phyloP scores from a whole-genome alignment of 345 rosid species.

The Physaria fendleri region DNA sequence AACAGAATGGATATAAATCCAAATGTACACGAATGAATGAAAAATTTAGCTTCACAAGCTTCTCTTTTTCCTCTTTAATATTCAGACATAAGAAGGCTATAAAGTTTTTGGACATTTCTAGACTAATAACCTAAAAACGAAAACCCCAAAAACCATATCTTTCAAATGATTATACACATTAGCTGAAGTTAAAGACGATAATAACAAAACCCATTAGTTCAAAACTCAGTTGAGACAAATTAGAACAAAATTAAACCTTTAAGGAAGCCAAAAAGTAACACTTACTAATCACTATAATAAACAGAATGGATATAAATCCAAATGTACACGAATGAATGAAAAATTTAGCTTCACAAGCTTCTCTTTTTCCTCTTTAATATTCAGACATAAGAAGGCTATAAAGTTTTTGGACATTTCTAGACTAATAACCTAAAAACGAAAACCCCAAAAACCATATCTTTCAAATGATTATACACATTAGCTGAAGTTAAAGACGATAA shows the following conservation, averaged over 20 bases:
- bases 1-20: neutral
- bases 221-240: neutral
- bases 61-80: conserved; percentile 12
- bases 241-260: too few relatives aligned
- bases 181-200: conserved; percentile 16
- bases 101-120: too few relatives aligned
- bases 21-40: neutral
- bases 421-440: neutral
- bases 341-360: neutral
- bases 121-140: neutral
- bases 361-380: conserved; percentile 7
- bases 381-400: neutral
- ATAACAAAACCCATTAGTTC: conserved; percentile 10
- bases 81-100: neutral
- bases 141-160: neutral
- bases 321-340: neutral
- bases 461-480: neutral
- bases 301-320: neutral
- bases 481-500: conserved; percentile 14
- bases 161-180: neutral
- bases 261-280: too few relatives aligned
- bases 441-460: neutral
- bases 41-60: neutral
- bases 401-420: too few relatives aligned
- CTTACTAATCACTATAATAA: too few relatives aligned